Evolutionary conservation across 495 filamentous ascomycete species (phyloP).

Genomic region (Baudoinia panamericana): DNA sequence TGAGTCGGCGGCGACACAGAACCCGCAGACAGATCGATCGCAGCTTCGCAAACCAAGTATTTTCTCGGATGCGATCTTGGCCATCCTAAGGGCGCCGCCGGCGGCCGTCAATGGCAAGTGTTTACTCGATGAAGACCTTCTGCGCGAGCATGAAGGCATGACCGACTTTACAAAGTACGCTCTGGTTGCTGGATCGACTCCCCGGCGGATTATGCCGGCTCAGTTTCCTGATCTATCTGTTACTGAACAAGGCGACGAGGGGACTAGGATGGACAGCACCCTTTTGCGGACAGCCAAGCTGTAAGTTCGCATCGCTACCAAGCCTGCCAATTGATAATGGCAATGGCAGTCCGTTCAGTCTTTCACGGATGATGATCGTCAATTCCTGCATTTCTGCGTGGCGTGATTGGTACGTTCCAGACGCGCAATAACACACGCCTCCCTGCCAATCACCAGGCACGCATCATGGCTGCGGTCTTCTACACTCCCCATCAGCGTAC

Average conservation of each 20-base stretch:
- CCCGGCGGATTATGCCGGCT: conserved; percentile 67
- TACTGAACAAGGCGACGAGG: conserved; percentile 72
- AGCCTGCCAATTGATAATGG: too few species aligned
- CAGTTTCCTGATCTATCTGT: conserved; percentile 59
- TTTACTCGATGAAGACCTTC: conserved; percentile 71
- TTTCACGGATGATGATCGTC: too few species aligned
- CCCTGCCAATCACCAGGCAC: too few species aligned
- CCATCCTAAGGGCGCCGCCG: conserved; percentile 52
- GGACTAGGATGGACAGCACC: conserved; percentile 56
- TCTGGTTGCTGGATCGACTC: conserved; percentile 48
- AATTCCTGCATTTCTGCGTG: too few species aligned
- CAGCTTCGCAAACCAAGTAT: conserved; percentile 60
- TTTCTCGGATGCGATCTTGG: conserved; percentile 68
- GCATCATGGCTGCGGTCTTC: too few species aligned
- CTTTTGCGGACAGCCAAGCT: too few species aligned
- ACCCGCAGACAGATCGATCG: conserved; percentile 32
- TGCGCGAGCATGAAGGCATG: conserved; percentile 49
- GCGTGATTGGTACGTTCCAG: too few species aligned
- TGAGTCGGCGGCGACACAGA: conserved; percentile 58
- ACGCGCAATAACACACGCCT: too few species aligned
- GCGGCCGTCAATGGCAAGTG: conserved; percentile 55
- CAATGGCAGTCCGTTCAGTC: too few species aligned
- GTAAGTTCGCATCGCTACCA: too few species aligned
- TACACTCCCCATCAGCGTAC: too few species aligned
- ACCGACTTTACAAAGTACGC: conserved; percentile 64